A percentile compares a stretch with the other conserved stretches of the same genome.
phyloP scores from a whole-genome alignment of 2,329 filamentous ascomycete species.

The Sclerotinia borealis region DNA sequence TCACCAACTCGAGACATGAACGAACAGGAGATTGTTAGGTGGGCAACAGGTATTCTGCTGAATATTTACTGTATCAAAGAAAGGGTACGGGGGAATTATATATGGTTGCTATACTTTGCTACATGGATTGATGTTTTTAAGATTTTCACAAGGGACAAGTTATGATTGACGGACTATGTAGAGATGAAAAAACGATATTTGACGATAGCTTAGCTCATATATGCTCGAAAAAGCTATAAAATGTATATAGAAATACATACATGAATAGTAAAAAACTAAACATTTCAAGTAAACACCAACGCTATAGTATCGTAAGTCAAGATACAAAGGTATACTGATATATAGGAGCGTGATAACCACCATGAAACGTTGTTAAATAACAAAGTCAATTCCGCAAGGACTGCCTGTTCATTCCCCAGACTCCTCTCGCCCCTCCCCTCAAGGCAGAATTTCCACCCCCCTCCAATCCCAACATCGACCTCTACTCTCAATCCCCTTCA shows the following conservation, averaged over 20 bases:
- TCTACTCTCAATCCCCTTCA: conserved; percentile 43
- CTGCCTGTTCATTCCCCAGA: background rate
- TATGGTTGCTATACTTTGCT: background rate
- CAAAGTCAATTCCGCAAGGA: background rate
- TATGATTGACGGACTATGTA: background rate
- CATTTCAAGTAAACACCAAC: background rate
- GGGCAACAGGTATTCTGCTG: background rate
- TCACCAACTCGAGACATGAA: background rate
- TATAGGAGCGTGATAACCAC: background rate
- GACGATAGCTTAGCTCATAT: background rate
- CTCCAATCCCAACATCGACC: conserved; percentile 67
- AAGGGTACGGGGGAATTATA: background rate
- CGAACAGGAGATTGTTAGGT: background rate
- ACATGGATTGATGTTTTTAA: background rate
- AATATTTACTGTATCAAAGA: background rate
- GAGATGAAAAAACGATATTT: background rate
- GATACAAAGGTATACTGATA: background rate
- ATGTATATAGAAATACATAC: background rate
- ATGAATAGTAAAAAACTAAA: background rate
- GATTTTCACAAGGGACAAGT: background rate
- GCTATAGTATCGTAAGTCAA: background rate
- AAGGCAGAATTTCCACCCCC: conserved; percentile 56
- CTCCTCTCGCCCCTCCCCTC: conserved; percentile 17
- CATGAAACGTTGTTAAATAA: background rate
- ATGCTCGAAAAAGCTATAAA: background rate